Percentiles rank a stretch among this genome's conserved stretches.
These are phyloP conservation scores for Talaromyces piceae DNA, from an alignment of 2,329 filamentous ascomycete genomes.

Conservation along the genomic window DNA sequence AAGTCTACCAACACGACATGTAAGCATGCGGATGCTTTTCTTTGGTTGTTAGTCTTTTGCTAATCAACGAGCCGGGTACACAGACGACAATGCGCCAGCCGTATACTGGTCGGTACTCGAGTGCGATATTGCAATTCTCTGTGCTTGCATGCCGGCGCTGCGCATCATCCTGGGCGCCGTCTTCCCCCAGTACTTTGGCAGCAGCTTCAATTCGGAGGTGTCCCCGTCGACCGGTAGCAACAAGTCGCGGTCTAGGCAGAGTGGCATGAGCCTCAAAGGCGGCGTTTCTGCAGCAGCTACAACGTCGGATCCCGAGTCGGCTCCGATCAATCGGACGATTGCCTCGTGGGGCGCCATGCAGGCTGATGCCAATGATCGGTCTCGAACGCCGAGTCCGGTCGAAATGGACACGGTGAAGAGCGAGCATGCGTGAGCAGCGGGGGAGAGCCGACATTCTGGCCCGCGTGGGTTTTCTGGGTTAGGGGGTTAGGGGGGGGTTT, in stretches of 20 bases:
- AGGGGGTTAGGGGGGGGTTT: too few relatives aligned
- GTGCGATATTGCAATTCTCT: conserved; percentile 39
- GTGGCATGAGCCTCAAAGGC: neutral
- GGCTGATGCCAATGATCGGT: conserved; percentile 5
- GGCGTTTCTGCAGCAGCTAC: too few relatives aligned
- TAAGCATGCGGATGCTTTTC: conserved; percentile 10
- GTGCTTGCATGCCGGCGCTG: conserved; percentile 31
- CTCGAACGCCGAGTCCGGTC: conserved; percentile 6
- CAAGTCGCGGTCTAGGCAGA: neutral
- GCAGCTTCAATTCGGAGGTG: conserved; percentile 8
- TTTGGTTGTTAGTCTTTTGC: neutral
- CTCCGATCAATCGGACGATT: conserved; percentile 6
- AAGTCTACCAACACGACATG: conserved; percentile 32
- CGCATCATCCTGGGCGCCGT: conserved; percentile 10
- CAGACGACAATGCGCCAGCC: conserved; percentile 26
- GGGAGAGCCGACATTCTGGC: neutral
- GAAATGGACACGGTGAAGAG: conserved; percentile 3
- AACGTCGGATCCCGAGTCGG: conserved; percentile 1
- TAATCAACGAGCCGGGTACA: conserved; percentile 10
- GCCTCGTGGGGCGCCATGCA: conserved; percentile 3
- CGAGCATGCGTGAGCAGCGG: neutral
- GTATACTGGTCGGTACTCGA: conserved; percentile 38
- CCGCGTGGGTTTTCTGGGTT: too few relatives aligned
- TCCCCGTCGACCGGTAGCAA: neutral
- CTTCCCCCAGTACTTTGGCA: conserved; percentile 9